A percentile compares a stretch with the other conserved stretches of the same genome.
These are phyloP conservation scores for Shiraia sp. DNA, from an alignment of 2,329 filamentous ascomycete species.

Conservation along the genomic window DNA sequence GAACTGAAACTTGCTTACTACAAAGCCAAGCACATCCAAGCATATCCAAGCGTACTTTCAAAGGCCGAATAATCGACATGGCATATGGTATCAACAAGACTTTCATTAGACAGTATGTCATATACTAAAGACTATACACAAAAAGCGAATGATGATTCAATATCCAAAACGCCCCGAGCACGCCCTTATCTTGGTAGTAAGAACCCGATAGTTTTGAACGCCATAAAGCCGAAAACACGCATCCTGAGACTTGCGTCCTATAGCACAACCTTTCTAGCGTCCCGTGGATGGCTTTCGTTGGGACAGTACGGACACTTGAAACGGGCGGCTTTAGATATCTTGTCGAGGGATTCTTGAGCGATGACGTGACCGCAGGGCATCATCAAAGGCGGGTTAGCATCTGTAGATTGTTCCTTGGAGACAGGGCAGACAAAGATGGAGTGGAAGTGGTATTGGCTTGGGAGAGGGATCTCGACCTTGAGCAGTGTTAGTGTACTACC, in stretches of 20 bases:
- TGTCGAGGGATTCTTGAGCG: constrained; percentile 78
- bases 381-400: constrained; percentile 94
- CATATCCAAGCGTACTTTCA: too few relatives aligned
- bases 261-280: constrained; percentile 58
- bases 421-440: constrained; percentile 98
- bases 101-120: too few relatives aligned
- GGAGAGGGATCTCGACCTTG: constrained; percentile 67
- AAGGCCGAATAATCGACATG: too few relatives aligned
- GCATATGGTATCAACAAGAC: too few relatives aligned
- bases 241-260: constrained; percentile 15
- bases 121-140: too few relatives aligned
- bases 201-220: too few relatives aligned
- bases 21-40: too few relatives aligned
- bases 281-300: constrained; percentile 74
- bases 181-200: too few relatives aligned
- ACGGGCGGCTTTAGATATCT: constrained; percentile 74
- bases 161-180: too few relatives aligned
- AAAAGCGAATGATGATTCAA: neutral
- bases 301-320: constrained; percentile 99
- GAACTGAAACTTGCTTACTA: too few relatives aligned
- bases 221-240: neutral
- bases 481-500: constrained; percentile 3
- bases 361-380: constrained; percentile 95
- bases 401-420: constrained; percentile 93
- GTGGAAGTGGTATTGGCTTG: constrained; percentile 75